Conservation (phyloP, 805 yeast genomes). For the Ogataea chonburiensis region DNA sequence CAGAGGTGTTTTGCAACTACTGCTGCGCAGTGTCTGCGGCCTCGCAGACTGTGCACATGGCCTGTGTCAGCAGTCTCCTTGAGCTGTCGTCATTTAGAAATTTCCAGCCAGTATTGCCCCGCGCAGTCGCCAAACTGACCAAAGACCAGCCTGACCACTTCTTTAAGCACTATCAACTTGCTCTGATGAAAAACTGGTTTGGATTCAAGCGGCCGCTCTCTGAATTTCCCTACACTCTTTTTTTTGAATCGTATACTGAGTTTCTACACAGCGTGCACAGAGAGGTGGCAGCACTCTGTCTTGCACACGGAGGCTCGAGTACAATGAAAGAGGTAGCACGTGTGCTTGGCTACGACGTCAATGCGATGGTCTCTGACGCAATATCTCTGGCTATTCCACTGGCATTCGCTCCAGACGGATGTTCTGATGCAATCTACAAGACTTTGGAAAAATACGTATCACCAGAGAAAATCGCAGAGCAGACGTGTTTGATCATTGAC, state of each 20-base stretch:
- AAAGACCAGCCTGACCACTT: constrained; percentile 18
- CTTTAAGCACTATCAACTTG: constrained; percentile 34
- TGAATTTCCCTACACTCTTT: constrained; percentile 41
- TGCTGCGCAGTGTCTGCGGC: constrained; percentile 33
- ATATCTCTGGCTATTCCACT: constrained; percentile 40
- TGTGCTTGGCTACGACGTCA: constrained; percentile 4
- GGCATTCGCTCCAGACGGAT: constrained; percentile 21
- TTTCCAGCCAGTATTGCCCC: constrained; percentile 33
- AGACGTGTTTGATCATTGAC: constrained; percentile 2
- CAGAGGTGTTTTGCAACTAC: constrained; percentile 40
- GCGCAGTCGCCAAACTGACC: constrained; percentile 31
- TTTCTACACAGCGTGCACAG: constrained; percentile 37
- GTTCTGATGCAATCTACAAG: background rate
- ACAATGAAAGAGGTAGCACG: constrained; percentile 20
- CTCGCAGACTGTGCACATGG: constrained; percentile 34
- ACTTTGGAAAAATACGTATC: background rate
- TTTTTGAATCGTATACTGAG: constrained; percentile 33
- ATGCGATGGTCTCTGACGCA: constrained; percentile 24
- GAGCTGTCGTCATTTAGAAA: constrained; percentile 38
- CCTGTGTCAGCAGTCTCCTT: constrained; percentile 41
- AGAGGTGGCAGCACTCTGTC: constrained; percentile 40
- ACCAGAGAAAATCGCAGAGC: background rate
- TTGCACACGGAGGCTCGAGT: constrained; percentile 29
- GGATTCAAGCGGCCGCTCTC: constrained; percentile 31
- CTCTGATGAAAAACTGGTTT: constrained; percentile 46